Base-by-base conservation (phyloP, 176 grass and related monocot species). In the Pharus latifolius region DNA sequence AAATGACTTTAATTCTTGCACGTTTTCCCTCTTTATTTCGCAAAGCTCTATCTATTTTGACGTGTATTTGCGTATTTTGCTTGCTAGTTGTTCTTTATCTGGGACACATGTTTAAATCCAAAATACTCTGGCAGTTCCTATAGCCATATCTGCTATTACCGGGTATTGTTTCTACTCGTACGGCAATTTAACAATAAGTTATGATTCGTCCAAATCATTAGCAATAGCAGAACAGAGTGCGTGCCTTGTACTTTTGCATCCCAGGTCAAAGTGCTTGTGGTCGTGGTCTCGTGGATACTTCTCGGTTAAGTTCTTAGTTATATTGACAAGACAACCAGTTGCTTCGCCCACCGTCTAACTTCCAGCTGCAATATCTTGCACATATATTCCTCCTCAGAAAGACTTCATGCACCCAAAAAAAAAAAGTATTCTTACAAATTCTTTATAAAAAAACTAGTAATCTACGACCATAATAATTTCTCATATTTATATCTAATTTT, bases 271-370 rank as follows among this genome's bases (percentile, higher is more conserved):
- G n/a, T n/a, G n/a, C n/a, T n/a, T n/a, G 31, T 38, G 47, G 28
- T 51, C 22, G 38, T 10, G 6, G 6, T 9, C 49, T 53, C 22
- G 22, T 9, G 10, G 22, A 42, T 53, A 63, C 45, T 41, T 64
- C 23, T 42, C 14, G 6, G 15, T 50, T 40, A 45, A 55, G 74
- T 44, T 77, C 25, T 13, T 49, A 25, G 11, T 31, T 14, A 44
- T 33, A 54, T 60, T 41, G 71, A 68, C 53, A 60, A 19, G 55
- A 53, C 55, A 69, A 45, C 20, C 26, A n/a, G 55, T 76, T 76
- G 47, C 72, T 69, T 69, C 15, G 20, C 63, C 32, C 69, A 9
- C 2, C 30, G 55, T 48, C 63, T 44, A 43, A 41, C 4, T 63
- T 40, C 67, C 25, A 38, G 69, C 48, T 28, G 6, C 65, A 62